Percentiles rank a stretch among this genome's conserved stretches.
Evolutionary conservation across 305 asterid species (phyloP).

Genomic region (Rubia peregrina): DNA sequence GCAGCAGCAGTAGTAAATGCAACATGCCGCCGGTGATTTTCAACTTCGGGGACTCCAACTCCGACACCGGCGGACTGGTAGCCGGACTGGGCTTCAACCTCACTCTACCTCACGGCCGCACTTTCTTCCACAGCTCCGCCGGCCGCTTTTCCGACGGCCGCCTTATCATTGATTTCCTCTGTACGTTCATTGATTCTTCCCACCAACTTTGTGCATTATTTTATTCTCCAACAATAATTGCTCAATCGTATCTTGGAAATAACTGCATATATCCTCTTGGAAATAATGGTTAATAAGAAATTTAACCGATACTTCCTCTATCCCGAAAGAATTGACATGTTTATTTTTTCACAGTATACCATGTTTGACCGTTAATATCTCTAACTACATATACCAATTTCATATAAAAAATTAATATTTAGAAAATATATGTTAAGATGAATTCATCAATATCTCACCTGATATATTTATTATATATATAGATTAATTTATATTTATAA

Average conservation of each 20-base stretch:
- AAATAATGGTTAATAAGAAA: no score
- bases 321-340: no score
- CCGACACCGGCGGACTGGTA: slow-evolving; percentile 27
- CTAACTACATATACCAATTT: no score
- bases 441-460: no score
- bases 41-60: slow-evolving; percentile 32
- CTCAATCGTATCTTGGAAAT: neutral
- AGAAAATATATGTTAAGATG: no score
- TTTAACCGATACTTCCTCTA: no score
- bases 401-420: no score
- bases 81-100: slow-evolving; percentile 18
- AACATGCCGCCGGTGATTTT: slow-evolving; percentile 24
- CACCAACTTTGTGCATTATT: neutral
- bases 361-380: no score
- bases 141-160: slow-evolving; percentile 26
- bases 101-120: slow-evolving; percentile 9
- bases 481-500: no score
- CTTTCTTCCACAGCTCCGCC: slow-evolving; percentile 18
- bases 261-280: neutral
- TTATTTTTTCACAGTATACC: no score
- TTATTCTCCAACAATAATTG: neutral
- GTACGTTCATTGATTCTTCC: slow-evolving; percentile 10
- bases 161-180: slow-evolving; percentile 23
- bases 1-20: neutral
- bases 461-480: no score